Evolutionary conservation across 768 basidiomycete genomes (phyloP), one percentile per base, ranked within the genome.

Genomic region (Lentinus tigrinus): DNA sequence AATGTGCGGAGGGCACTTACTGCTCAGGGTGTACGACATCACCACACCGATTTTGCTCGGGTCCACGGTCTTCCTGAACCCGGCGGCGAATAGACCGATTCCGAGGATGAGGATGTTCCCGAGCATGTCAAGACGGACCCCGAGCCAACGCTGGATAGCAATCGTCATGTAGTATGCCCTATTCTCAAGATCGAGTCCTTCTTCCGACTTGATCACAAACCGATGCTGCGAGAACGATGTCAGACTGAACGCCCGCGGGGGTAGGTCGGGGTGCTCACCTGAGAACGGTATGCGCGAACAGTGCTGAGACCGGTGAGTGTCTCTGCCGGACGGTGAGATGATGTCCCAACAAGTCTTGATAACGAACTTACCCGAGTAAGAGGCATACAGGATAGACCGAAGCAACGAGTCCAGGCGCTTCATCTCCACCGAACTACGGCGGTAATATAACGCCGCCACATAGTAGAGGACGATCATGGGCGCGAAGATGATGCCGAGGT

Each of bases 51-150:
- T 79, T 65, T 83, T 85, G 14, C 85, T 73, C 9, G 87, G 84
- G 61, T 80, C 76, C 31, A 85, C 79, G 0, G 77, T 70, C 36
- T 76, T 72, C 17, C 86, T 72, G 67, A 85, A 84, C 2, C 83
- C 82, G 11, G 83, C 82, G 2, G 85, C 87, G 67, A 91, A 89
- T 13, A 91, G 69, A 1, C 75, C 84, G 44, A 92, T 88, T 1
- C 87, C 85, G 17, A 91, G 75, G 21, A 91, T 76, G 11, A 91
- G 71, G 19, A 84, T 58, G 63, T 88, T 87, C 1, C 82, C 85
- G 26, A 88, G 81, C 21, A 88, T 70, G 60, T 90, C 87, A 1
- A 91, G 76, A 16, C 88, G 76, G 7, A 87, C 67, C 3, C 78
- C 77, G 1, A 88, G 74, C 85, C 85, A 89, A 47, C 83, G 74